Conservation (phyloP, 192 early-diverging fungal genomes). For the Coemansia erecta region DNA sequence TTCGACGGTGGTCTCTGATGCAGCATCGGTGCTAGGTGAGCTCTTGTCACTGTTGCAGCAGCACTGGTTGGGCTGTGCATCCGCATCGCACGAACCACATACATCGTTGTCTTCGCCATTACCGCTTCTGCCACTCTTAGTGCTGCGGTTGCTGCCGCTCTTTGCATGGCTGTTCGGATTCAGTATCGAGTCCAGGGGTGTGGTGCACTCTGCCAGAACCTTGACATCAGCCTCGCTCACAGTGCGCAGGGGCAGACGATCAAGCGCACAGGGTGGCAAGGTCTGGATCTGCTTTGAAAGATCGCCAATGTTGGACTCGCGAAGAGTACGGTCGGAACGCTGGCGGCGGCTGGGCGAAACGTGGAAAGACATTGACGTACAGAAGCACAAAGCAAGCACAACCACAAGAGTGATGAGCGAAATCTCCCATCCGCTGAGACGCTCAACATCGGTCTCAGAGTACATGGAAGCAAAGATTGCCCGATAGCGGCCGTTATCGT, state of each 20-base stretch:
- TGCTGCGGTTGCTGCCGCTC: slow-evolving; percentile 10
- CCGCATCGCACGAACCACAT: background rate
- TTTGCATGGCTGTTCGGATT: slow-evolving; percentile 16
- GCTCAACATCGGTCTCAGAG: slow-evolving; percentile 26
- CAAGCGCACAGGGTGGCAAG: slow-evolving; percentile 43
- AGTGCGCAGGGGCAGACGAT: slow-evolving; percentile 40
- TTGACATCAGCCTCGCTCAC: slow-evolving; percentile 33
- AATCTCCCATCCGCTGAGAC: slow-evolving; percentile 48
- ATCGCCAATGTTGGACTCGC: background rate
- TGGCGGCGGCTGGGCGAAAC: slow-evolving; percentile 24
- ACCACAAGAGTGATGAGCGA: slow-evolving; percentile 44
- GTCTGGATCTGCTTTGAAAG: slow-evolving; percentile 35
- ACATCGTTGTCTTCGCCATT: background rate
- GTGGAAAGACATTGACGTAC: slow-evolving; percentile 42
- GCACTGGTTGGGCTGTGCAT: background rate
- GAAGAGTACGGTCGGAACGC: background rate
- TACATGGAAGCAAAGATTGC: slow-evolving; percentile 52
- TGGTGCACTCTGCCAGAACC: slow-evolving; percentile 35
- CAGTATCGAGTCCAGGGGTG: slow-evolving; percentile 40
- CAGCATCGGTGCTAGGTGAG: background rate
- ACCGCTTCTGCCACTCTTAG: background rate
- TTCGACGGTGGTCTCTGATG: background rate
- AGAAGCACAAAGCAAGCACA: slow-evolving; percentile 44
- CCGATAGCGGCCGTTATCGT: slow-evolving; percentile 16
- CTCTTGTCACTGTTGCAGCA: background rate